A percentile compares a stretch with the other conserved stretches of the same genome.
phyloP scores from a whole-genome alignment of 805 yeast species.

The Metschnikowia gelsemii region DNA sequence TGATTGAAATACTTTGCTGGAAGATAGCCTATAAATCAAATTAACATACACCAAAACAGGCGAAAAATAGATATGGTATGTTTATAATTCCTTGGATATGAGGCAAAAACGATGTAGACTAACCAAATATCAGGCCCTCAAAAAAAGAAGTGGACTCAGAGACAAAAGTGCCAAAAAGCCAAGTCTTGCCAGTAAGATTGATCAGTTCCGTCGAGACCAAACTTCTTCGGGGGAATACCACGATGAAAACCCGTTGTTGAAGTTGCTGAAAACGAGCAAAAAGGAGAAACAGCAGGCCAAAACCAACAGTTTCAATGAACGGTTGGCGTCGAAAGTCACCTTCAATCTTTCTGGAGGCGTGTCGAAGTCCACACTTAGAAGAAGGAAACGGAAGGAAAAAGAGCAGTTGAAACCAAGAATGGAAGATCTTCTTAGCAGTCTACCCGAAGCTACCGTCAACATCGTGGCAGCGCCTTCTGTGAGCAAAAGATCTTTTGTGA shows the following conservation, averaged over 20 bases:
- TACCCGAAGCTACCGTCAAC: constrained; percentile 36
- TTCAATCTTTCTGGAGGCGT: constrained; percentile 45
- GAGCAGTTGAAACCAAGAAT: constrained; percentile 67
- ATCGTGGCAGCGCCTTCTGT: constrained; percentile 13
- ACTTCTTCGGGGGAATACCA: constrained; percentile 16
- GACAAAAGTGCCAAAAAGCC: constrained; percentile 29
- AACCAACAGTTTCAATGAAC: constrained; percentile 36
- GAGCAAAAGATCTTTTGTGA: constrained; percentile 22
- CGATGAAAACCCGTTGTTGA: constrained; percentile 50
- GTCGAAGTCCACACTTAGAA: constrained; percentile 63
- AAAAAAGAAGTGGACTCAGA: constrained; percentile 38
- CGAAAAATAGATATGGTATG: neutral
- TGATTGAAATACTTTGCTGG: too few relatives aligned
- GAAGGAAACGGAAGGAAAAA: constrained; percentile 58
- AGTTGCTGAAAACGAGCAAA: constrained; percentile 51
- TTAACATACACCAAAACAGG: neutral
- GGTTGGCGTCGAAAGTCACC: constrained; percentile 28
- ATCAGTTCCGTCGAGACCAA: constrained; percentile 26
- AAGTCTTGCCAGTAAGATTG: constrained; percentile 27
- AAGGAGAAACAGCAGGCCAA: constrained; percentile 49
- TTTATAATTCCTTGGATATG: too few relatives aligned
- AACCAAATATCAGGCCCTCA: constrained; percentile 18
- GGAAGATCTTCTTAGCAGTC: constrained; percentile 57
- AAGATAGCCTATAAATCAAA: too few relatives aligned
- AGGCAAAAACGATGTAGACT: neutral